Evolutionary conservation across 805 yeast genomes (phyloP), one percentile per base, ranked within the genome.

Genomic region (Metschnikowia gelsemii): DNA sequence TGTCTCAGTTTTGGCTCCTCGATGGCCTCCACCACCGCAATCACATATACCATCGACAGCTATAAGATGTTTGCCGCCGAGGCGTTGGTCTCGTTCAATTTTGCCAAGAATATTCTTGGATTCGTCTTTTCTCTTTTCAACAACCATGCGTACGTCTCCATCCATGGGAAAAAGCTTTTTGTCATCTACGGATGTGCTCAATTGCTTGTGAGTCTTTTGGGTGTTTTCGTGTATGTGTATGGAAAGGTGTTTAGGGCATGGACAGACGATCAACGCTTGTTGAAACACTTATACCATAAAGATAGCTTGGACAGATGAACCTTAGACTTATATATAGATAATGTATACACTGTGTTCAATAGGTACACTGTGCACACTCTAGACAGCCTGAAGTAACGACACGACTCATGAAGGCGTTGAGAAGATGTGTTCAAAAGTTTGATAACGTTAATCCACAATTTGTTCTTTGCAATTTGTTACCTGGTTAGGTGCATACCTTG

Each of bases 1-100:
- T 60, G 78, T 31, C 61, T 78, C 24, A 74, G 80, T 14, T 80
- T 79, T 58, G 85, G 84, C 5, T 74, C 81, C 45, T 73, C 81
- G 2, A 62, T 80, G 49, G 81, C 81, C 1, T 75, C 82, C 20
- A 79, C 84, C 6, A 75, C 81, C 1, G 78, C 81, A 21, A 79
- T 79, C 44, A 78, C 84, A 1, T 78, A 71, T 54, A 68, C 78
- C 3, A 79, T 79, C 18, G 84, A 79, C 54, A 68, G 75, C 9
- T 78, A 79, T 56, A 72, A 72, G 43, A 64, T 70, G 65, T 77
- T 70, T 63, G 82, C 85, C 0, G 69, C 78, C 2, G 84, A 80
- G 51, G 68, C 80, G 0, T 63, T 80, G 24, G 85, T 80, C 2
- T 67, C 81, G 5, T 64, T 79, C 39, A 79, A 79, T 54, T 61